phyloP scores from a whole-genome alignment of 768 basidiomycete species.

The Kwoniella sp. region DNA sequence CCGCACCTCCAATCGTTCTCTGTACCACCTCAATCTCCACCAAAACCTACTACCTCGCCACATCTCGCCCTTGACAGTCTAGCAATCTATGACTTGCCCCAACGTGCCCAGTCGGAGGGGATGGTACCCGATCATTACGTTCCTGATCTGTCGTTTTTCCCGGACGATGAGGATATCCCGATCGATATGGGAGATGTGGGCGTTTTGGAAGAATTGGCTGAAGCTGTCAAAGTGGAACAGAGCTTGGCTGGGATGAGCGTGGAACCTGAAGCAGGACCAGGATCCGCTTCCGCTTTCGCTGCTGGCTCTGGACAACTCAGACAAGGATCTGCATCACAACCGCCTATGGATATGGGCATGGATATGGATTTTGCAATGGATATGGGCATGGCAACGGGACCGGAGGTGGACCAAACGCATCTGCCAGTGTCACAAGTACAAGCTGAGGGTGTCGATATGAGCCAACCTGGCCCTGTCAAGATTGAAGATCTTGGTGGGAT shows the following conservation, averaged over 20 bases:
- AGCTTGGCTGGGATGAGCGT: conserved; percentile 13
- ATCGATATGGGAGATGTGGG: conserved; percentile 21
- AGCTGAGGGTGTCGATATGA: not conserved
- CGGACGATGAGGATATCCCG: conserved; percentile 4
- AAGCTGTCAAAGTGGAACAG: conserved; percentile 23
- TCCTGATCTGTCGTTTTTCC: conserved; percentile 13
- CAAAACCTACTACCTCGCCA: conserved; percentile 17
- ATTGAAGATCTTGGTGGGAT: not conserved
- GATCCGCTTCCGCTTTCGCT: not conserved
- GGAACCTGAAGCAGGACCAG: conserved; percentile 7
- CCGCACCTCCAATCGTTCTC: conserved; percentile 14
- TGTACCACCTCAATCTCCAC: conserved; percentile 34
- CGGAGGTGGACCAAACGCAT: not conserved
- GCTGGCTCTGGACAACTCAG: not conserved
- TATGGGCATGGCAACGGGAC: conserved; percentile 11
- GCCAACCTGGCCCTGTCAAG: not conserved
- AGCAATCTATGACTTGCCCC: conserved; percentile 6
- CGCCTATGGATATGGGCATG: not conserved
- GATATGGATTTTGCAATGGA: not conserved
- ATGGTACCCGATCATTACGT: conserved; percentile 10
- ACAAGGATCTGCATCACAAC: not conserved
- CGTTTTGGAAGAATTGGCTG: conserved; percentile 20
- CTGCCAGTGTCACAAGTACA: too few relatives aligned
- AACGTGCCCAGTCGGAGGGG: conserved; percentile 12
- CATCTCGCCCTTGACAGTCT: not conserved